These are phyloP conservation scores for Daldinia childiae DNA, from an alignment of 495 filamentous ascomycete species.

Conservation along the genomic window DNA sequence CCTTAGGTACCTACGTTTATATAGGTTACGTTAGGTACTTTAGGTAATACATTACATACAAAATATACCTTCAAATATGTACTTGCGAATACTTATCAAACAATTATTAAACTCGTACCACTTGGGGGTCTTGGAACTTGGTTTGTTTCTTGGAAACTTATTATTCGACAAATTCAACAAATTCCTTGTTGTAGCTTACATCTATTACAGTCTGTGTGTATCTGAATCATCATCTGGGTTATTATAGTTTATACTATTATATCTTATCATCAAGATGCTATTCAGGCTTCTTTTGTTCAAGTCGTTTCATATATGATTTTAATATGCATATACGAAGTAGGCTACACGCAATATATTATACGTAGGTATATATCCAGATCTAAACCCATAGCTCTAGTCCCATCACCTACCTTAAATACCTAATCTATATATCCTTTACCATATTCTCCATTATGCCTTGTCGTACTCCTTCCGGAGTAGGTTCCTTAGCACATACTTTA, in stretches of 20 bases:
- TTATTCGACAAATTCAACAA: not conserved
- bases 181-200: not conserved
- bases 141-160: not conserved
- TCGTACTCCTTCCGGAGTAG: conserved; percentile 85
- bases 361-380: not conserved
- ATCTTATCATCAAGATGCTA: too few species aligned
- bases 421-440: not conserved
- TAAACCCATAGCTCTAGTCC: not conserved
- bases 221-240: not conserved
- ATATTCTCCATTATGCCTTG: conserved; percentile 68
- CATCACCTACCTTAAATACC: not conserved
- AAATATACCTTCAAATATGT: not conserved
- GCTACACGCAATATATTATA: not conserved
- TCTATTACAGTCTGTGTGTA: not conserved
- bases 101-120: conserved; percentile 15
- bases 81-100: not conserved
- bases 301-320: too few species aligned
- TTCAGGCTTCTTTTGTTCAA: too few species aligned
- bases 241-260: not conserved
- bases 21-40: not conserved
- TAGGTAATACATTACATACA: not conserved
- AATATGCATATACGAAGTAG: too few species aligned
- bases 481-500: conserved; percentile 83
- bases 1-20: not conserved
- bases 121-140: not conserved